Base-by-base conservation (phyloP, 495 filamentous ascomycete genomes). In the Jackrogersella multiformis region DNA sequence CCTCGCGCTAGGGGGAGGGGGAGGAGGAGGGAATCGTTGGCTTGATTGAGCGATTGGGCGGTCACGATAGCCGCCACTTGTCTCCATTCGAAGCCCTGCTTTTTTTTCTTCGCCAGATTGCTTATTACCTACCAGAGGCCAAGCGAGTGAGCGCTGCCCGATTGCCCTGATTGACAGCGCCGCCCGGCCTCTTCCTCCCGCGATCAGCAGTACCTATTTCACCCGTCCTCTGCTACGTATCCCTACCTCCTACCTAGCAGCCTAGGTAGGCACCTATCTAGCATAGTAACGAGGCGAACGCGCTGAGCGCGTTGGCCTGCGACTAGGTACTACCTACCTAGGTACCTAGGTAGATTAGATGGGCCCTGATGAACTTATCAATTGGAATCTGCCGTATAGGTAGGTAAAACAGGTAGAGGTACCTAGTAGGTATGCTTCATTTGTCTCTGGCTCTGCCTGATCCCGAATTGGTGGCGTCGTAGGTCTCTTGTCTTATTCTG, bases 61-160 rank as follows among this genome's bases (percentile, higher is more conserved):
- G 72, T 67, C 52, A 63, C 60, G 64, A 57, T 64, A 71, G 44
- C 61, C 69, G 70, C 70, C 73, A 74, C 73, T 73, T 74, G 73
- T 74, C 64, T 74, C 73, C 73, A 74, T 66, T 74, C 73, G 62
- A 57, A 48, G 68, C 68, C 62, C n/a, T n/a, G n/a, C n/a, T n/a
- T 70, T 62, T 32, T 57, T 58, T 58, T 63, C 63, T 53, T 52
- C 45, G 38, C 26, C 38, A 41, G 34, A 61, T 53, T 39, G 53
- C 59, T 68, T 64, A 34, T 36, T 61, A 34, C 28, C n/a, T 56
- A 57, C 41, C 53, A 57, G 34, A 48, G 23, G 38, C 61, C 53
- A 62, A 66, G 55, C 53, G 56, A 53, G 61, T 62, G 24, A 58
- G 10, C 53, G 21, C 24, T 61, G 63, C 61, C 57, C 34, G 62